Evolutionary conservation across 2,329 filamentous ascomycete species (phyloP), one percentile per base, ranked within the genome.

Genomic region (Fusarium sp.): DNA sequence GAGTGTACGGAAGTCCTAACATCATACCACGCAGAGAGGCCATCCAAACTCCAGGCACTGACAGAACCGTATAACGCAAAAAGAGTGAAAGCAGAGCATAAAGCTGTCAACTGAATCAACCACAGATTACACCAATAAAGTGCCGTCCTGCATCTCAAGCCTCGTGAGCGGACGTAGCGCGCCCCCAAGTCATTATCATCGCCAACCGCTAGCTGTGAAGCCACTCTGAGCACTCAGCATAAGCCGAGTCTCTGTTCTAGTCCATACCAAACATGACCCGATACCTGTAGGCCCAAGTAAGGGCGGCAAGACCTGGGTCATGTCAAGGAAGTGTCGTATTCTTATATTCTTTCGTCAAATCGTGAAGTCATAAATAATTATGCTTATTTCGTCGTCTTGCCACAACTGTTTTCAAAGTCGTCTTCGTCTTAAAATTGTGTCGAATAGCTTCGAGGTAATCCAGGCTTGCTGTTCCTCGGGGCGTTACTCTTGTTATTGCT

Each of bases 191-290:
- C 67, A 72, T 77, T 73, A 73, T 73, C 67, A 69, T 74, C 73
- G 61, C 75, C 62, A 72, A 67, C 68, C 67, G 53, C 62, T 57
- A 74, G 73, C 76, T 58, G 74, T 70, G 74, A 77, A 74, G 74
- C 74, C 21, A 56, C 63, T 67, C 34, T 46, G 67, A 64, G 65
- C 55, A 54, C 62, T 58, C 65, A 48, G 50, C 49, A 44, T 28
- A 40, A 39, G 20, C 61, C 58, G 56, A 55, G 56, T 44, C 71
- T 71, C 66, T 67, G 47, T 67, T 73, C 71, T 71, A 73, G 64
- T 73, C 69, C 66, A 63, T 56, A 60, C 32, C 36, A 55, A 58
- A 67, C 56, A 63, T 28, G 64, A 58, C 53, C 52, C 45, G 68
- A 51, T 34, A 54, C 57, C 39, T 58, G 45, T 40, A 61, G 51